Evolutionary conservation across 768 basidiomycete genomes (phyloP).

Genomic region (Lactarius tabidus): DNA sequence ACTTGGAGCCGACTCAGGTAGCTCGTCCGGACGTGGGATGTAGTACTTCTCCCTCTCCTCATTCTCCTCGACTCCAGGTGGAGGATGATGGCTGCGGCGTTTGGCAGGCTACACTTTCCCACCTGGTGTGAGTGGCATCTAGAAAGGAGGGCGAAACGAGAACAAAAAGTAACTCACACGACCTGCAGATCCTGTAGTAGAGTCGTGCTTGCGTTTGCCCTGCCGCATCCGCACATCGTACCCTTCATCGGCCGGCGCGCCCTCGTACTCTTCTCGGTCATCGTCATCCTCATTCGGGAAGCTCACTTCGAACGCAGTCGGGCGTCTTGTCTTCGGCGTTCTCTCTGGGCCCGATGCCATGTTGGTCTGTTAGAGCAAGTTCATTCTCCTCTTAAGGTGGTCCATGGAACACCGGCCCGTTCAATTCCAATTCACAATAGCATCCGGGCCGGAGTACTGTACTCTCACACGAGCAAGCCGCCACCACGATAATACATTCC

Average conservation of each 20-base stretch:
- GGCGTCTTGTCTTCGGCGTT: conserved; percentile 26
- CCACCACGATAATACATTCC: background rate
- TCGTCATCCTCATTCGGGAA: conserved; percentile 40
- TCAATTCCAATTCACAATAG: too few species aligned
- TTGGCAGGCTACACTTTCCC: conserved; percentile 12
- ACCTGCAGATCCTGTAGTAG: background rate
- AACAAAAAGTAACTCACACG: conserved; percentile 2
- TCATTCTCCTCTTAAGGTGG: too few species aligned
- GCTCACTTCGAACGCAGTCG: conserved; percentile 52
- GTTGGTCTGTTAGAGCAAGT: background rate
- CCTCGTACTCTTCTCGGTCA: background rate
- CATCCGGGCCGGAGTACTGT: background rate
- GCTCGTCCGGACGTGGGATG: conserved; percentile 14
- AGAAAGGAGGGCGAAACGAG: background rate
- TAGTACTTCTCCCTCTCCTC: conserved; percentile 5
- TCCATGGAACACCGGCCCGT: background rate
- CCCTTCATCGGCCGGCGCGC: background rate
- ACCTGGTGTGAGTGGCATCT: background rate
- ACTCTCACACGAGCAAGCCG: too few species aligned
- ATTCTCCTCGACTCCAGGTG: background rate
- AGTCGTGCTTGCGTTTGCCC: conserved; percentile 1
- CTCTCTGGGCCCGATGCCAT: background rate
- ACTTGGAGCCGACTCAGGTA: conserved; percentile 11
- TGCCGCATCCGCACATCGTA: background rate
- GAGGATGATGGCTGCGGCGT: background rate